Evolutionary conservation across 306 rosid genomes (phyloP).

Genomic region (Dryas drummondii): DNA sequence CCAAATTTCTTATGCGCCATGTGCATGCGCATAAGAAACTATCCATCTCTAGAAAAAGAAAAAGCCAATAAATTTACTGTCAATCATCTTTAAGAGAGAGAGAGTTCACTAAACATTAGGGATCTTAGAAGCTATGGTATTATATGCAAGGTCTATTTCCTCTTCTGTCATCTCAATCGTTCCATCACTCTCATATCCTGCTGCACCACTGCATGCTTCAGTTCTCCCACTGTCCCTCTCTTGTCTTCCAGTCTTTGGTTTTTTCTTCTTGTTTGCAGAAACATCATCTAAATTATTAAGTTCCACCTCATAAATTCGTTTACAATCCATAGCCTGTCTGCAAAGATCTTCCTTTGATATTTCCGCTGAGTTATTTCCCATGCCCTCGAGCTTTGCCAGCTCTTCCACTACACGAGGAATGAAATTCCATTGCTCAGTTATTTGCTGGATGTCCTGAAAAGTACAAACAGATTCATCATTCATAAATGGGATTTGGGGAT

Average conservation of each 20-base stretch:
- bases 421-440: constrained; percentile 74
- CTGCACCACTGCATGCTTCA: constrained; percentile 25
- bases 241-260: constrained; percentile 28
- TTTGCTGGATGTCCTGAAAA: constrained; percentile 55
- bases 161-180: constrained; percentile 90
- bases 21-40: neutral
- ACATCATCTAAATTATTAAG: constrained; percentile 40
- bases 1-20: neutral
- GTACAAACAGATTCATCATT: neutral
- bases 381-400: constrained; percentile 53
- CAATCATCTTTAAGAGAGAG: neutral
- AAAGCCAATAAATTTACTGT: neutral
- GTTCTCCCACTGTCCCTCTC: constrained; percentile 27
- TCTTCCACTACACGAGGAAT: constrained; percentile 77
- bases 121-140: constrained; percentile 43
- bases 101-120: constrained; percentile 21
- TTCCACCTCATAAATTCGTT: constrained; percentile 63
- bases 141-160: constrained; percentile 73
- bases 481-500: neutral
- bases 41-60: neutral
- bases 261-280: constrained; percentile 20
- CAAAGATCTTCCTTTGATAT: constrained; percentile 64
- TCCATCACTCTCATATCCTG: constrained; percentile 75
- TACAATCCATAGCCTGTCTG: constrained; percentile 59
- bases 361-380: constrained; percentile 28